These are phyloP conservation scores for Pinus tabuliformis DNA, from an alignment of 75 land plant genomes.

Conservation along the genomic window DNA sequence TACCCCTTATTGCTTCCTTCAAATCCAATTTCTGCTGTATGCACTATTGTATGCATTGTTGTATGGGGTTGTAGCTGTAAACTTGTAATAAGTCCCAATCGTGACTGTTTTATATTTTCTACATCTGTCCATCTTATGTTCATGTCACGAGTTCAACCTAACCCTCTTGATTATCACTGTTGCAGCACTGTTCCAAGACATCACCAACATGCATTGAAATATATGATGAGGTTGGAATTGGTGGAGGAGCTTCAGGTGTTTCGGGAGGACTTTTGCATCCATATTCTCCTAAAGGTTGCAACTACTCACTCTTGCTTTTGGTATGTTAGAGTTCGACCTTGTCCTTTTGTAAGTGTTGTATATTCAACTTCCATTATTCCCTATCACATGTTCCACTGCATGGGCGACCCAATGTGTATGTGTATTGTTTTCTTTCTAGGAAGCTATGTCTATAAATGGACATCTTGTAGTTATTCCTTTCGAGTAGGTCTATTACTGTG, in stretches of 20 bases:
- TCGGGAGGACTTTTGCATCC: slow-evolving; percentile 96
- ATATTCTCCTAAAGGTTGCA: slow-evolving; percentile 83
- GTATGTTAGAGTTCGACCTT: not conserved
- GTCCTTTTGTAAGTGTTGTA: not conserved
- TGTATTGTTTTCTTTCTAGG: not conserved
- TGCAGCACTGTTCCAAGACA: slow-evolving; percentile 31
- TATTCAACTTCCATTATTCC: not conserved
- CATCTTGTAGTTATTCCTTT: not conserved
- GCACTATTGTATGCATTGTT: not conserved
- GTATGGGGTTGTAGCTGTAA: not conserved
- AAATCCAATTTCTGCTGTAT: not conserved
- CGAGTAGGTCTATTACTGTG: not conserved
- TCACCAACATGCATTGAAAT: slow-evolving; percentile 52
- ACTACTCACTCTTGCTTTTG: slow-evolving; percentile 2
- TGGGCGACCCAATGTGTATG: not conserved
- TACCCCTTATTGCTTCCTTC: too few relatives aligned
- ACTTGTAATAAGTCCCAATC: not conserved
- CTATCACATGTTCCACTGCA: not conserved
- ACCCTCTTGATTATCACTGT: not conserved
- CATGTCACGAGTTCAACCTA: not conserved
- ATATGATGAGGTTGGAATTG: slow-evolving; percentile 86
- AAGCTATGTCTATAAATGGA: not conserved
- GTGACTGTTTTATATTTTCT: not conserved
- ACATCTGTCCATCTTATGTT: slow-evolving; percentile 2
- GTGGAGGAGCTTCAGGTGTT: slow-evolving; percentile 94